These are phyloP conservation scores for Eragrostis nindensis DNA, from an alignment of 176 grass and related monocot species.

Conservation along the genomic window DNA sequence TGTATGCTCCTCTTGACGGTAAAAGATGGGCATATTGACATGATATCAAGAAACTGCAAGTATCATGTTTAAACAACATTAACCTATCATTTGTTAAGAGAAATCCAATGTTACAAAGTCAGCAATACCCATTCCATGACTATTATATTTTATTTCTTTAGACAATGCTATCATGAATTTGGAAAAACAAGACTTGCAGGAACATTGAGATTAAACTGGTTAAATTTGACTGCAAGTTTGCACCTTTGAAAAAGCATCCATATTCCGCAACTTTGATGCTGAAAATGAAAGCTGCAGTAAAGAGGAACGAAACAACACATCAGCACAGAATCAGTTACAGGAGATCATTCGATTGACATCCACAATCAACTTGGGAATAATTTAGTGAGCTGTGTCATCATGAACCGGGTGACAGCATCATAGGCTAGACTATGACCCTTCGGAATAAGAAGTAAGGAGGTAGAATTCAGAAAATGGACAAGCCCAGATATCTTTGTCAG, in stretches of 20 bases:
- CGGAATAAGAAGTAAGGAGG: not conserved
- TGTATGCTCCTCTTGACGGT: not conserved
- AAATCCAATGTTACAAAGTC: not conserved
- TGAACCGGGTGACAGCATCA: not conserved
- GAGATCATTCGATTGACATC: slow-evolving; percentile 19
- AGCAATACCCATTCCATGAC: not conserved
- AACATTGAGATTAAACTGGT: slow-evolving; percentile 25
- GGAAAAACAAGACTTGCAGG: not conserved
- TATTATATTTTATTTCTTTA: not conserved
- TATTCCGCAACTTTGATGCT: slow-evolving; percentile 71
- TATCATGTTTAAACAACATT: not conserved
- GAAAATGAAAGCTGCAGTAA: slow-evolving; percentile 77
- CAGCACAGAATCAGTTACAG: no score
- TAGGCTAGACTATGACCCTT: not conserved
- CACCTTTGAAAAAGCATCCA: slow-evolving; percentile 90
- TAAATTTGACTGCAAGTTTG: slow-evolving; percentile 4
- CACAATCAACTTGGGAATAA: slow-evolving; percentile 20
- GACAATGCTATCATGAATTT: not conserved
- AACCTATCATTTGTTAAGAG: not conserved
- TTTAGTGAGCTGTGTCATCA: not conserved
- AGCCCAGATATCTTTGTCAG: not conserved
- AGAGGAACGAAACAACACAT: slow-evolving; percentile 25
- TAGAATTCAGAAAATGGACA: slow-evolving; percentile 22
- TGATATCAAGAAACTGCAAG: not conserved
- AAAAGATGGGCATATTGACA: not conserved